Conservation (phyloP, 2,329 filamentous ascomycete species). For the Sordariomycetes sp. region DNA sequence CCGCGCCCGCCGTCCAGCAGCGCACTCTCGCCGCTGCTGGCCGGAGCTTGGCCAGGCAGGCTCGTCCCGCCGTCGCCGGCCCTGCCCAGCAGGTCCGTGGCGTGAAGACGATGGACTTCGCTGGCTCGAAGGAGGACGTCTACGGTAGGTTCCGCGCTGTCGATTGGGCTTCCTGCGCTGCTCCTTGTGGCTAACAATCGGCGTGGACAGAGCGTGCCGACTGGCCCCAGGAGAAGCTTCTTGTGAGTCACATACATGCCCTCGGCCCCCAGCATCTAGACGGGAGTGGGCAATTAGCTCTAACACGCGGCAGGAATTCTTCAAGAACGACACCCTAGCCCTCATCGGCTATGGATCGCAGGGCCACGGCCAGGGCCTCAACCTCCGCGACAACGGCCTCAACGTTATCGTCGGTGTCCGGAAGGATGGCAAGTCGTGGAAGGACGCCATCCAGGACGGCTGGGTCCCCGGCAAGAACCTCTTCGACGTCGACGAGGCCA, state of each 20-base stretch:
- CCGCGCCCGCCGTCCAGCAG: slow-evolving; percentile 47
- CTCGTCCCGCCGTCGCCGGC: slow-evolving; percentile 37
- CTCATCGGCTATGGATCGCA: slow-evolving; percentile 98
- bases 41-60: slow-evolving; percentile 41
- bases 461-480: slow-evolving; percentile 98
- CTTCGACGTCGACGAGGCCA: slow-evolving; percentile 96
- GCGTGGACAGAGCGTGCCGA: slow-evolving; percentile 76
- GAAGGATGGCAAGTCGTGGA: slow-evolving; percentile 97
- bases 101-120: slow-evolving; percentile 98
- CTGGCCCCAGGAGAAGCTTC: slow-evolving; percentile 97
- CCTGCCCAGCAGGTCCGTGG: slow-evolving; percentile 66
- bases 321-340: slow-evolving; percentile 98
- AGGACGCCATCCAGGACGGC: slow-evolving; percentile 92
- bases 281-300: background rate
- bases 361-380: slow-evolving; percentile 97
- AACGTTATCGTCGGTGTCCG: slow-evolving; percentile 98
- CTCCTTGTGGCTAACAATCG: background rate
- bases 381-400: slow-evolving; percentile 98
- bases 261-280: background rate
- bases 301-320: slow-evolving; percentile 65
- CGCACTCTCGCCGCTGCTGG: slow-evolving; percentile 50
- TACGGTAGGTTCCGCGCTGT: slow-evolving; percentile 52
- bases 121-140: slow-evolving; percentile 87
- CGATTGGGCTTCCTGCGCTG: slow-evolving; percentile 4
- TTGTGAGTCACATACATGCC: slow-evolving; percentile 49